Percentiles rank a stretch among this genome's conserved stretches.
These are phyloP conservation scores for Sinapis alba DNA, from an alignment of 441 rosid genomes.

Conservation along the genomic window DNA sequence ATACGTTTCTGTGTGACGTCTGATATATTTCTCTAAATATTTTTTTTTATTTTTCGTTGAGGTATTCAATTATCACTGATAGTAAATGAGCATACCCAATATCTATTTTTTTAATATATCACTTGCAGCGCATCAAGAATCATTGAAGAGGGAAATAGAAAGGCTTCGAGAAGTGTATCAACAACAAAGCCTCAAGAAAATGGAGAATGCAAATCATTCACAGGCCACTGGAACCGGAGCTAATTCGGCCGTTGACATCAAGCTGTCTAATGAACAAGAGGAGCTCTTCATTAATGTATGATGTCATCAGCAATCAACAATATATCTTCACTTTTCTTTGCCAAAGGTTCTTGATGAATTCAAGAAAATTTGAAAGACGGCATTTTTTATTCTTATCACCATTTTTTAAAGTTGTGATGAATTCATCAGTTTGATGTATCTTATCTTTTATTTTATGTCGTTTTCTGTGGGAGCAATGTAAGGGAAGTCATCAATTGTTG, in stretches of 20 bases:
- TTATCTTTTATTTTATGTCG: not conserved
- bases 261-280: slow-evolving; percentile 7
- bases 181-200: slow-evolving; percentile 56
- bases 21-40: not conserved
- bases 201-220: slow-evolving; percentile 37
- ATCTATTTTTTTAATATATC: not conserved
- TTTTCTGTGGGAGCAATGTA: slow-evolving; percentile 1
- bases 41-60: not conserved
- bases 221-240: slow-evolving; percentile 27
- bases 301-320: slow-evolving; percentile 34
- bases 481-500: slow-evolving; percentile 24
- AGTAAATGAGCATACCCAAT: slow-evolving; percentile 6
- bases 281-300: slow-evolving; percentile 29
- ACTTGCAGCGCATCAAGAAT: slow-evolving; percentile 74
- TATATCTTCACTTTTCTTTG: slow-evolving; percentile 28
- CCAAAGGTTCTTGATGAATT: not conserved
- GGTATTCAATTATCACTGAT: slow-evolving; percentile 23
- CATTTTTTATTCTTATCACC: slow-evolving; percentile 21
- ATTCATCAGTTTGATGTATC: slow-evolving; percentile 1
- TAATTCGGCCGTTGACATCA: slow-evolving; percentile 30
- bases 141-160: slow-evolving; percentile 83
- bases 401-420: slow-evolving; percentile 16
- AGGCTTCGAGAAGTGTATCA: slow-evolving; percentile 75
- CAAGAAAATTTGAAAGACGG: slow-evolving; percentile 1
- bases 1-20: not conserved